Evolutionary conservation across 768 basidiomycete genomes (phyloP), one percentile per base, ranked within the genome.

Genomic region (Tulasnella sp.): DNA sequence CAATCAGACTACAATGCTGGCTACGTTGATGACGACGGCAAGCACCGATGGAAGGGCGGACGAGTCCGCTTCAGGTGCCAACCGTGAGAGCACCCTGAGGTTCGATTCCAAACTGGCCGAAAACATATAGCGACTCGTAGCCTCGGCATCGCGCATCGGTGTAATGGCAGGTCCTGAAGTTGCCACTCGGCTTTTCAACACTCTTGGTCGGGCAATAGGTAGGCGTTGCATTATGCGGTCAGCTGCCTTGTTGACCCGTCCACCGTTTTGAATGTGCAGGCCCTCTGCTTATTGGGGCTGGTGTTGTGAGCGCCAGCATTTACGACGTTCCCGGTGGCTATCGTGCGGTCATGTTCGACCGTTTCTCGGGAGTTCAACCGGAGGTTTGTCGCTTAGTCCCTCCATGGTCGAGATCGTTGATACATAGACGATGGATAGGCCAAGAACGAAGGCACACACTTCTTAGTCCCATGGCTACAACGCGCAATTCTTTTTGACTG

Each of bases 401-500:
- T 29, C 12, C 39, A 27, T 37, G 4, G 19, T 50, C 1, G 15
- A 17, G 42, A 45, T 11, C 39, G 31, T 53, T 15, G 35, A 34
- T 53, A 9, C 12, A 45, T 56, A 53, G 59, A 58, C 23, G 4
- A 57, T 19, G n/a, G 19, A 42, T 62, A 94, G 92, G 85, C 93
- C 8, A 79, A 82, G 7, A 78, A 78, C 5, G 96, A 99, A 70
- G 96, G 96, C 7, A 99, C 96, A 6, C 96, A 99, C 69, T 83
- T 99, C 69, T 75, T 98, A 58, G 74, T 99, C 63, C 96, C 96
- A 32, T 91, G 92, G 89, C 73, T 97, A 42, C 94, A 98, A 70
- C 80, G 84, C 58, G 93, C 94, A 21, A 97, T 99, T 70, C 73
- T 98, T 48, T 98, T 94, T 67, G 96, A 99, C 75, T 93, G 91